Base-by-base conservation (phyloP, 1,284 basidiomycete species). In the Entoloma clypeatum region DNA sequence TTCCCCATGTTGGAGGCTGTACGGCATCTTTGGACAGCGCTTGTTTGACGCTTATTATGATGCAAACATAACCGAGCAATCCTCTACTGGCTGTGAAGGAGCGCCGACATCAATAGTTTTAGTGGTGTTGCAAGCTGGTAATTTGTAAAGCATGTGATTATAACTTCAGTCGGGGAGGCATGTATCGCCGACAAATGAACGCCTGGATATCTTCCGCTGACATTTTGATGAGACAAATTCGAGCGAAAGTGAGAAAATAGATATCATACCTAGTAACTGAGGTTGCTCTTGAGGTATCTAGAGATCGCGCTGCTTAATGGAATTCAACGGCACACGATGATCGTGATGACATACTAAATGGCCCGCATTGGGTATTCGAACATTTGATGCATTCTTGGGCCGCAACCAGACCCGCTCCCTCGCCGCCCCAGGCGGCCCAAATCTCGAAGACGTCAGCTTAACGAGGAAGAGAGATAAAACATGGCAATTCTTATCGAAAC, bases 361-460 rank as follows among this genome's bases (percentile, higher is more conserved):
- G 0, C 79, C 76, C 22, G 75, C 71, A 26, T 56, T 65, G 7
- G 60, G 50, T 38, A 86, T 70, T n/a, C 71, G 58, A 2, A 76
- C 58, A 54, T 87, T 84, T 8, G 71, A 72, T 21, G 77, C 55
- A 51, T 86, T 84, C 37, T 49, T 64, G 2, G 74, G 70, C 24
- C 84, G 61, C n/a, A 75, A 58, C 79, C 81, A 84, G 7, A 81
- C 78, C 17, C 69, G 61, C 36, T 71, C 61, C 39, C 59, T 56
- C 16, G 70, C 70, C 17, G 58, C 46, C 6, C 68, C 64, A 8
- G 62, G 60, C 7, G 57, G 55, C 5, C 69, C 65, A 22, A 72
- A 50, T 24, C 71, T 71, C 24, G 7, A 26, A 23, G 4, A 14
- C 13, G 2, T 27, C 8, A 43, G 14, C 14, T 25, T 8, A n/a